Evolutionary conservation across 148 eudicot species (phyloP).

Genomic region (Talinum fruticosum): DNA sequence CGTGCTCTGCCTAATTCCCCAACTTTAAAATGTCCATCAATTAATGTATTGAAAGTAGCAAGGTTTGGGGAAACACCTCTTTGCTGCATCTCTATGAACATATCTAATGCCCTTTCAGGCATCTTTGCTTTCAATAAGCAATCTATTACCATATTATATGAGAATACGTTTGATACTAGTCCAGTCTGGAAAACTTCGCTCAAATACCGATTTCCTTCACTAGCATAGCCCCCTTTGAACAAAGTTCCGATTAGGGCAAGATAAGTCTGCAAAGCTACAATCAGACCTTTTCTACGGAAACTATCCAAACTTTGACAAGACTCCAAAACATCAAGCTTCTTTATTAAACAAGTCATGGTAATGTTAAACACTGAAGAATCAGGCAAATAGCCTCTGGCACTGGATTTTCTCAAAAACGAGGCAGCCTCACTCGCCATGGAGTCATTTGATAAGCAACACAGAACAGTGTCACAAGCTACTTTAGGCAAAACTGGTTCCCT

Average conservation of each 20-base stretch:
- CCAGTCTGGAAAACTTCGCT: conserved; percentile 44
- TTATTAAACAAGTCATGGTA: conserved; percentile 63
- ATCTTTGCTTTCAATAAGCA: conserved; percentile 70
- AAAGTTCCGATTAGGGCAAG: conserved; percentile 53
- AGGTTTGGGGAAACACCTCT: conserved; percentile 61
- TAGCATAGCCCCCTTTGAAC: conserved; percentile 43
- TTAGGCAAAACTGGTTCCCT: conserved; percentile 50
- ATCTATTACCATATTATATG: conserved; percentile 79
- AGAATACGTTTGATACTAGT: conserved; percentile 48
- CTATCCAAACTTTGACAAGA: conserved; percentile 56
- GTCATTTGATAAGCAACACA: conserved; percentile 54
- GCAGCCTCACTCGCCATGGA: conserved; percentile 59
- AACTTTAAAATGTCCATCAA: conserved; percentile 65
- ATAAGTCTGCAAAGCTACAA: conserved; percentile 50
- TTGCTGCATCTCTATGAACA: conserved; percentile 52
- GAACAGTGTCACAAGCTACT: conserved; percentile 57
- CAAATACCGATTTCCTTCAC: conserved; percentile 52
- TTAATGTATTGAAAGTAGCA: conserved; percentile 79
- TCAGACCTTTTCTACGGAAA: conserved; percentile 41
- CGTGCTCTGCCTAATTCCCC: conserved; percentile 51
- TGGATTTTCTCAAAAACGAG: conserved; percentile 42
- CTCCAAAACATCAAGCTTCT: conserved; percentile 57
- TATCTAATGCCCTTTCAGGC: conserved; percentile 52
- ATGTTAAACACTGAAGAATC: conserved; percentile 60
- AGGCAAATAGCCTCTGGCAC: conserved; percentile 63